A percentile compares a stretch with the other conserved stretches of the same genome.
phyloP scores from a whole-genome alignment of 164 flowering plant species.

The Kalanchoe fedtschenkoi region DNA sequence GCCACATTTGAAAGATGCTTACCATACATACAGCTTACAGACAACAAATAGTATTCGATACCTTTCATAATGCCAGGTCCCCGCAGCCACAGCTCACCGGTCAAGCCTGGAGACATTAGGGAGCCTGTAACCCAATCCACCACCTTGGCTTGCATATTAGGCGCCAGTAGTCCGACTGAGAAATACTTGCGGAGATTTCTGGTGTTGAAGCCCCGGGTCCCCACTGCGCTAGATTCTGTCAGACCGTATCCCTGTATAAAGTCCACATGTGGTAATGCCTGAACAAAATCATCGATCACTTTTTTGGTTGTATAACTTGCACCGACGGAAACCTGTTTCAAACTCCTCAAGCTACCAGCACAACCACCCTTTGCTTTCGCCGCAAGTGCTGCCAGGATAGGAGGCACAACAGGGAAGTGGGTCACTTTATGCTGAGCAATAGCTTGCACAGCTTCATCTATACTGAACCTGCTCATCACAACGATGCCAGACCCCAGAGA shows the following conservation, averaged over 20 bases:
- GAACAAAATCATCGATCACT: slow-evolving; percentile 41
- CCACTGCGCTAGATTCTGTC: slow-evolving; percentile 86
- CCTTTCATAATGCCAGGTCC: slow-evolving; percentile 81
- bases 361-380: slow-evolving; percentile 18
- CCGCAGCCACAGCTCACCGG: slow-evolving; percentile 67
- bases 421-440: slow-evolving; percentile 51
- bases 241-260: slow-evolving; percentile 92
- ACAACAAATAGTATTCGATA: slow-evolving; percentile 8
- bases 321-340: slow-evolving; percentile 72
- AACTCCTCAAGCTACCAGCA: slow-evolving; percentile 23
- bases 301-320: slow-evolving; percentile 50
- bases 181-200: slow-evolving; percentile 27
- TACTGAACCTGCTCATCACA: slow-evolving; percentile 56
- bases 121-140: slow-evolving; percentile 41
- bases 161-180: slow-evolving; percentile 70
- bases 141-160: slow-evolving; percentile 69
- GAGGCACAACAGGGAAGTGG: slow-evolving; percentile 64
- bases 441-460: slow-evolving; percentile 31
- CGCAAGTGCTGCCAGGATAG: slow-evolving; percentile 42
- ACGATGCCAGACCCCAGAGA: slow-evolving; percentile 52
- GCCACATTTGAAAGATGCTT: no score
- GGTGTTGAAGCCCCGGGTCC: slow-evolving; percentile 65
- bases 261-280: slow-evolving; percentile 50
- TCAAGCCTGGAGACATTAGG: slow-evolving; percentile 45
- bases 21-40: not conserved